Evolutionary conservation across 2,329 filamentous ascomycete genomes (phyloP).

Genomic region (Trichoderma sp.): DNA sequence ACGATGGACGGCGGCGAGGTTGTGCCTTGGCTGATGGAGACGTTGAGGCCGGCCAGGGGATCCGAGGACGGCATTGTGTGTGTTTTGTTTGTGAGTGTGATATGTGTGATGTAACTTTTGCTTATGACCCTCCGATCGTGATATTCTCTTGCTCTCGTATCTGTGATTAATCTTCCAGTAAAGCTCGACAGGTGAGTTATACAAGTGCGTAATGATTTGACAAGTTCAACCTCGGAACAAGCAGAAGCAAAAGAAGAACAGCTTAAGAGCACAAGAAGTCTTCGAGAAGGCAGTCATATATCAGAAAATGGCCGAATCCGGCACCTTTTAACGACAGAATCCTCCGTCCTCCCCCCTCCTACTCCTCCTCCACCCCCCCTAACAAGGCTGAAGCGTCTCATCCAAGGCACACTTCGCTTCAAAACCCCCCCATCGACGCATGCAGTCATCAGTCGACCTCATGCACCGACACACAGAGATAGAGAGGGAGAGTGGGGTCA

Average conservation of each 20-base stretch:
- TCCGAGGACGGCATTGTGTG: conserved; percentile 5
- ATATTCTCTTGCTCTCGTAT: no score
- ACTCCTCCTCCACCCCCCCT: not conserved
- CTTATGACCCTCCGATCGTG: no score
- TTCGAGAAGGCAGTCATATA: not conserved
- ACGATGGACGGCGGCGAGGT: conserved; percentile 41
- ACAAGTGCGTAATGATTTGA: not conserved
- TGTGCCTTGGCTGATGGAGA: conserved; percentile 40
- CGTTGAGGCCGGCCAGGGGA: conserved; percentile 36
- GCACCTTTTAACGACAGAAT: not conserved
- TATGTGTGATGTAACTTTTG: not conserved
- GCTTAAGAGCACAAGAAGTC: no score
- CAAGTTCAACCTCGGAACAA: not conserved
- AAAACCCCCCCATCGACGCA: not conserved
- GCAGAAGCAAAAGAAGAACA: not conserved
- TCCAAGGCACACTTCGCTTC: not conserved
- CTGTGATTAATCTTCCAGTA: no score
- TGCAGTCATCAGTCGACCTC: conserved; percentile 18
- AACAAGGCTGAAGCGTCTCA: not conserved
- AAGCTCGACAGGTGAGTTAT: no score
- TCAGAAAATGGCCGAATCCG: conserved; percentile 1
- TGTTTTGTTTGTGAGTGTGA: not conserved
- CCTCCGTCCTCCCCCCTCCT: no score
- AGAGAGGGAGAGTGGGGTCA: not conserved
- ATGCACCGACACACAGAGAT: not conserved